Evolutionary conservation across 2,329 filamentous ascomycete genomes (phyloP).

Genomic region (Aspergillus brunneoviolaceus): DNA sequence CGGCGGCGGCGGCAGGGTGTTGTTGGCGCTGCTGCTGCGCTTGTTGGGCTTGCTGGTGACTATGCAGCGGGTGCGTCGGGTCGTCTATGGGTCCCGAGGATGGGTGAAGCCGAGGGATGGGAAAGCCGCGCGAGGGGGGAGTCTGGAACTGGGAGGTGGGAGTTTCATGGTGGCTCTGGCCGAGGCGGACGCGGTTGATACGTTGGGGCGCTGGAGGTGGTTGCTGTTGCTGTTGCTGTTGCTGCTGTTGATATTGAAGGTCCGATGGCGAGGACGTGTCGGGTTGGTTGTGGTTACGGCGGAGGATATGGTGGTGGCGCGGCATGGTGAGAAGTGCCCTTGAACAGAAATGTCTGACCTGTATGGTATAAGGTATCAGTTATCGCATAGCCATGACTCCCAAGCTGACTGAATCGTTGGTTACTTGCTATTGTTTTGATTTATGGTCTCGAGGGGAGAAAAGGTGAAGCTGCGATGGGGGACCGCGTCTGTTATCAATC

Average conservation of each 20-base stretch:
- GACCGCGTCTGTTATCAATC: slow-evolving; percentile 1
- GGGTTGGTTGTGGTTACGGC: slow-evolving; percentile 3
- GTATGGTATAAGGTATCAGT: no score
- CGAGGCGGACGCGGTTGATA: slow-evolving; percentile 13
- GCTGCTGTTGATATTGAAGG: not conserved
- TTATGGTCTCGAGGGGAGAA: not conserved
- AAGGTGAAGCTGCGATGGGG: not conserved
- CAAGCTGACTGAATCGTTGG: not conserved
- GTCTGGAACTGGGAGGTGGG: slow-evolving; percentile 32
- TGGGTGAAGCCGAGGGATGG: slow-evolving; percentile 28
- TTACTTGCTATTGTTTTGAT: not conserved
- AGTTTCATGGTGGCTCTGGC: slow-evolving; percentile 9
- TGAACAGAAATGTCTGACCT: no score
- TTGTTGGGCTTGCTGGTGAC: not conserved
- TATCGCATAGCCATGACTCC: not conserved
- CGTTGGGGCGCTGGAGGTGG: slow-evolving; percentile 12
- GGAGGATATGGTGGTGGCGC: slow-evolving; percentile 19
- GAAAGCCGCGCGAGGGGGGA: slow-evolving; percentile 31
- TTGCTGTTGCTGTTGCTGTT: not conserved
- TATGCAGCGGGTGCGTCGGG: slow-evolving; percentile 22
- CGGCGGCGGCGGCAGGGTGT: slow-evolving; percentile 13
- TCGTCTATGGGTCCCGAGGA: slow-evolving; percentile 28
- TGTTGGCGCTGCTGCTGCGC: not conserved
- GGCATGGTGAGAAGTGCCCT: slow-evolving; percentile 18
- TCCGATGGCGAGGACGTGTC: slow-evolving; percentile 7